phyloP scores from a whole-genome alignment of 179 eudicot species.

The Nepenthes alata region DNA sequence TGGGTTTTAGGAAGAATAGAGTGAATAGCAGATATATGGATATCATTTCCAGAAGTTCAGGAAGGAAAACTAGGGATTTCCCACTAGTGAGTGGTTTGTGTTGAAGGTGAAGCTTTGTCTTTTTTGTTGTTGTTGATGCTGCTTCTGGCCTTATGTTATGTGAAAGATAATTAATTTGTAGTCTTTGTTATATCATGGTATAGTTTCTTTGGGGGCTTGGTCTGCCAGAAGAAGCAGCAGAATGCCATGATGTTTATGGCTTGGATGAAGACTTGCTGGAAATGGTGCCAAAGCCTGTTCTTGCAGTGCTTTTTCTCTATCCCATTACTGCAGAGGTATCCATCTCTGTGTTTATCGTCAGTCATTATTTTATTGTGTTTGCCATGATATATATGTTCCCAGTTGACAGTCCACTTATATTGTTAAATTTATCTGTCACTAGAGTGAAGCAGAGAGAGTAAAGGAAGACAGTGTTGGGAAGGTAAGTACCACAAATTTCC shows the following conservation, averaged over 20 bases:
- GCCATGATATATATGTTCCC: neutral
- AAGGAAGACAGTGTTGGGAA: constrained; percentile 41
- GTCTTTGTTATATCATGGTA: constrained; percentile 12
- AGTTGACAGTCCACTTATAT: neutral
- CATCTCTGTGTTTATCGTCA: neutral
- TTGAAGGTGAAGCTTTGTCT: neutral
- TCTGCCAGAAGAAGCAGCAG: constrained; percentile 58
- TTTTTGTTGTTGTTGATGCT: neutral
- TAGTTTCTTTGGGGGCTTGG: constrained; percentile 95
- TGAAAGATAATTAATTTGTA: neutral
- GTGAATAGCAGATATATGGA: no score
- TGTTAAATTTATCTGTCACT: constrained; percentile 6
- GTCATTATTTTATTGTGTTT: neutral
- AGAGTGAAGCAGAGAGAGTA: constrained; percentile 83
- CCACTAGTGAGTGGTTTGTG: no score
- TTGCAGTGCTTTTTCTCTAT: constrained; percentile 76
- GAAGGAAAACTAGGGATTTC: no score
- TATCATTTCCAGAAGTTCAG: no score
- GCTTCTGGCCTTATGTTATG: neutral
- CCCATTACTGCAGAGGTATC: constrained; percentile 47
- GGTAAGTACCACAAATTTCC: constrained; percentile 26
- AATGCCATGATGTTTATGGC: constrained; percentile 89
- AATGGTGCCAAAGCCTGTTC: constrained; percentile 92
- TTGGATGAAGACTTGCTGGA: constrained; percentile 74
- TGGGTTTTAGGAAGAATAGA: no score